A percentile compares a stretch with the other conserved stretches of the same genome.
These are phyloP conservation scores for Penicillium sp. DNA, from an alignment of 2,329 filamentous ascomycete species.

Conservation along the genomic window DNA sequence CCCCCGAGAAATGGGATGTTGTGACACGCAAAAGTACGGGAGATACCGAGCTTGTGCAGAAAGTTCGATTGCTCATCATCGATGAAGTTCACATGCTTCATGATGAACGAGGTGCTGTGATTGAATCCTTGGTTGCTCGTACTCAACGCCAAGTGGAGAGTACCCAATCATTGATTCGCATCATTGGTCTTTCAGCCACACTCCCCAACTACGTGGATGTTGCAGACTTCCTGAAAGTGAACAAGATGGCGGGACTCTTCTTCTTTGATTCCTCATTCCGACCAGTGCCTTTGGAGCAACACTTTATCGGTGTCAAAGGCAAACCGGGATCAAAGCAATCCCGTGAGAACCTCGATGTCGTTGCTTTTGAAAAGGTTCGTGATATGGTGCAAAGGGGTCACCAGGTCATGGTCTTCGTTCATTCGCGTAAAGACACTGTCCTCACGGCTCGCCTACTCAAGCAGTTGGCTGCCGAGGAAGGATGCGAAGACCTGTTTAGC, in stretches of 20 bases:
- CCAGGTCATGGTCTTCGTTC: conserved; percentile 98
- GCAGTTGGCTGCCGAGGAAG: conserved; percentile 77
- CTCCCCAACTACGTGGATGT: conserved; percentile 96
- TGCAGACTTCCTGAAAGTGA: conserved; percentile 93
- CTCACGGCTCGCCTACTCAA: conserved; percentile 78
- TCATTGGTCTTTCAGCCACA: conserved; percentile 90
- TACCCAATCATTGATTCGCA: conserved; percentile 93
- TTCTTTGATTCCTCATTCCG: conserved; percentile 96
- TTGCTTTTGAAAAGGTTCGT: conserved; percentile 88
- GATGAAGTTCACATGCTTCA: conserved; percentile 99
- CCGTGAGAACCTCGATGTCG: conserved; percentile 79
- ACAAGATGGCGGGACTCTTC: conserved; percentile 84
- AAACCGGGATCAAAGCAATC: conserved; percentile 76
- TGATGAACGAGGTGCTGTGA: conserved; percentile 89
- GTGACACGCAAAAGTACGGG: conserved; percentile 95
- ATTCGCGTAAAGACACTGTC: conserved; percentile 90
- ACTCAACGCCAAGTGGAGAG: conserved; percentile 96
- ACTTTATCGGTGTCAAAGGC: conserved; percentile 90
- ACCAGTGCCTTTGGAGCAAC: conserved; percentile 91
- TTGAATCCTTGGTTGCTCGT: conserved; percentile 90
- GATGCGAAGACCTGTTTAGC: conserved; percentile 75
- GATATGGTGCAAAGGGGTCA: conserved; percentile 90
- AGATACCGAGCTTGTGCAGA: conserved; percentile 95
- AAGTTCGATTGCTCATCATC: conserved; percentile 91
- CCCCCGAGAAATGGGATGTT: conserved; percentile 98